Evolutionary conservation across 2,329 filamentous ascomycete species (phyloP).

Genomic region (Paecilomyces variotii): DNA sequence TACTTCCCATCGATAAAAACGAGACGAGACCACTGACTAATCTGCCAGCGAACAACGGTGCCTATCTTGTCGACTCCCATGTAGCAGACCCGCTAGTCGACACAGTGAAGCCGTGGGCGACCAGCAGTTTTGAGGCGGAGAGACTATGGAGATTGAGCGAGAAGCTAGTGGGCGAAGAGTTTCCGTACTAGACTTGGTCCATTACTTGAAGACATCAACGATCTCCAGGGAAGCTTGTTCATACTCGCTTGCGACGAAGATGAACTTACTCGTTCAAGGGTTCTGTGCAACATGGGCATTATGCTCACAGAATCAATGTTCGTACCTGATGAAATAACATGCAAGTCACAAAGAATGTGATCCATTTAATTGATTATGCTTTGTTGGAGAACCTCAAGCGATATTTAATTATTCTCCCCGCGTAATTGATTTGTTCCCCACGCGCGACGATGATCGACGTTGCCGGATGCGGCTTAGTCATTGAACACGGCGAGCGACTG

Average conservation of each 20-base stretch:
- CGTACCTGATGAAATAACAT: no score
- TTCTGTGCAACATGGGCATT: no score
- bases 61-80: slow-evolving; percentile 6
- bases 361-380: no score
- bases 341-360: no score
- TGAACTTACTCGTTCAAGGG: no score
- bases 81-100: slow-evolving; percentile 17
- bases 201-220: neutral
- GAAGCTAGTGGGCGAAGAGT: slow-evolving; percentile 33
- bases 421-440: neutral
- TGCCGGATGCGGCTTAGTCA: neutral
- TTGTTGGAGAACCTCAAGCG: no score
- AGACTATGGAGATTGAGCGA: slow-evolving; percentile 42
- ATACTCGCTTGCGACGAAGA: no score
- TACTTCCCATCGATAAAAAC: neutral
- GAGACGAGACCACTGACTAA: neutral
- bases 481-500: neutral
- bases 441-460: neutral
- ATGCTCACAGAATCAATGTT: no score
- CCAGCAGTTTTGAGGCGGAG: slow-evolving; percentile 25
- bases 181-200: slow-evolving; percentile 8
- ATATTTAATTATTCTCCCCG: neutral
- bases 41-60: neutral
- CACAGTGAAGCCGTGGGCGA: slow-evolving; percentile 19
- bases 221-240: no score